A percentile compares a stretch with the other conserved stretches of the same genome.
These are phyloP conservation scores for Aspergillus brunneoviolaceus DNA, from an alignment of 2,329 filamentous ascomycete genomes.

Conservation along the genomic window DNA sequence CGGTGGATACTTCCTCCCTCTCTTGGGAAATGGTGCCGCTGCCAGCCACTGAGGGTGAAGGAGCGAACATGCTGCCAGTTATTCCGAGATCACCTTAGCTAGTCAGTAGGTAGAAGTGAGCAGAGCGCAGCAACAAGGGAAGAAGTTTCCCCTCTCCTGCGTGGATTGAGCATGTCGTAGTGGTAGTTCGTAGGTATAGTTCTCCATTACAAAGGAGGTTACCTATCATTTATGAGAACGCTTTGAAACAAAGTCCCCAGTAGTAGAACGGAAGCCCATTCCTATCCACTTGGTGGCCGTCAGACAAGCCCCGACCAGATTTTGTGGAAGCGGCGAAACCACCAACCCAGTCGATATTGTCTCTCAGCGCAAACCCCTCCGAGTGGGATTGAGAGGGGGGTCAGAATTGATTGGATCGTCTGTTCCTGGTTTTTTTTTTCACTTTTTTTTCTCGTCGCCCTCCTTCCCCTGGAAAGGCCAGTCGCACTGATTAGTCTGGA, in stretches of 20 bases:
- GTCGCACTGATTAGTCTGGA: too few relatives aligned
- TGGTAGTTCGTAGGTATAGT: neutral
- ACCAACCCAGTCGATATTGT: neutral
- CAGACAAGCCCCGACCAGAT: neutral
- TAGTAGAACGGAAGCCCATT: neutral
- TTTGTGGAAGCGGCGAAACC: neutral
- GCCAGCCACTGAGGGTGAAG: conserved; percentile 9
- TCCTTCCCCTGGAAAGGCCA: conserved; percentile 1
- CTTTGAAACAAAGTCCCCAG: neutral
- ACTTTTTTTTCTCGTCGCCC: neutral
- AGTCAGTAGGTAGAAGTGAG: neutral
- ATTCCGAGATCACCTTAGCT: neutral
- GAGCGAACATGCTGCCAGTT: neutral
- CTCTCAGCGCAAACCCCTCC: neutral
- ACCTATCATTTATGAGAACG: neutral
- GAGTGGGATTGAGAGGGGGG: neutral
- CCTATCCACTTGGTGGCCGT: neutral
- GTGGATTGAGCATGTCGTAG: neutral
- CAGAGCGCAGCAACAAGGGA: neutral
- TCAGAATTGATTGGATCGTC: neutral
- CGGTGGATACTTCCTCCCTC: conserved; percentile 16
- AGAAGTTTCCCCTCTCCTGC: neutral
- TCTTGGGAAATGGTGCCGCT: conserved; percentile 13
- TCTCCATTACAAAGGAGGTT: neutral
- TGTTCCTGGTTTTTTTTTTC: conserved; percentile 1